phyloP scores from a whole-genome alignment of 2,329 filamentous ascomycete species.

The Exophiala sideris region DNA sequence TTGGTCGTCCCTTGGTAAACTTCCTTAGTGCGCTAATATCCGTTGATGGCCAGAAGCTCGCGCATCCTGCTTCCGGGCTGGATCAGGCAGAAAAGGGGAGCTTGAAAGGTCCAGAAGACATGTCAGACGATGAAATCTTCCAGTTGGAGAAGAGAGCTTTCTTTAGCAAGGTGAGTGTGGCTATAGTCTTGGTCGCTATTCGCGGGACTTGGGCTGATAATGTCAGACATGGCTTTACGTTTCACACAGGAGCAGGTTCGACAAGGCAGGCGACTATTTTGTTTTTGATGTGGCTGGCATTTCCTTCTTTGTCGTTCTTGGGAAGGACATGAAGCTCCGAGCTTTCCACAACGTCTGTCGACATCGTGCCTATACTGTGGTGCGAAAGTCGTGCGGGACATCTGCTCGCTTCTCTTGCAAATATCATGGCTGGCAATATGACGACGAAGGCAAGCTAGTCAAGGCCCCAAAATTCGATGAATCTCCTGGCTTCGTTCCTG shows the following conservation, averaged over 20 bases:
- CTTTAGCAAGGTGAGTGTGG: conserved; percentile 44
- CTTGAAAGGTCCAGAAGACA: conserved; percentile 9
- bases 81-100: conserved; percentile 21
- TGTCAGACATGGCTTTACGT: conserved; percentile 35
- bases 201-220: conserved; percentile 1
- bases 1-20: conserved; percentile 12
- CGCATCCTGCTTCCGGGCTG: conserved; percentile 5
- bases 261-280: conserved; percentile 55
- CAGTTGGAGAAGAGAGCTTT: conserved; percentile 49
- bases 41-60: not conserved
- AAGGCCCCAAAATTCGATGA: conserved; percentile 60
- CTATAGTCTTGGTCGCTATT: conserved; percentile 35
- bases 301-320: conserved; percentile 53
- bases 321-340: conserved; percentile 53
- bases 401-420: conserved; percentile 52
- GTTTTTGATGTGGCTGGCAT: conserved; percentile 55
- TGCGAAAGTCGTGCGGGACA: conserved; percentile 50
- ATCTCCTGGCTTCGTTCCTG: conserved; percentile 55
- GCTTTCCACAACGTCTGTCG: conserved; percentile 63
- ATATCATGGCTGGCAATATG: conserved; percentile 64
- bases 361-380: conserved; percentile 59
- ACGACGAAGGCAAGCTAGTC: conserved; percentile 54
- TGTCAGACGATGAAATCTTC: conserved; percentile 39
- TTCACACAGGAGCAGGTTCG: conserved; percentile 44
- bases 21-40: conserved; percentile 1